phyloP scores from a whole-genome alignment of 257 asterid species.

The Jacaranda copaia region DNA sequence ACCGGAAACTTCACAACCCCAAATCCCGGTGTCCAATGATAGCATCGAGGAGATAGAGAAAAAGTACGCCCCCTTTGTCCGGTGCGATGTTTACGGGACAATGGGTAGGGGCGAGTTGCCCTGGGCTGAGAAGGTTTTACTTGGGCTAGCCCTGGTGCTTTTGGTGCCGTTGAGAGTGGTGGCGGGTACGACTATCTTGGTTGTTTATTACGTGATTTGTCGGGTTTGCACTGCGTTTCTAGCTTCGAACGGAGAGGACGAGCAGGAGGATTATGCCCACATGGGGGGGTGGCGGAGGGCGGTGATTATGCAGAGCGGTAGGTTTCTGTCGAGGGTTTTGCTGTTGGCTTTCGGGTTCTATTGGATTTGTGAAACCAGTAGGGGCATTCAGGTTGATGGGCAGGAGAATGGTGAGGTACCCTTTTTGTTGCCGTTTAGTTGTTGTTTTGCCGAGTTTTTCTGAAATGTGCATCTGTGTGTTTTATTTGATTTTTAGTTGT shows the following conservation, averaged over 20 bases:
- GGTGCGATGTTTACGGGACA: slow-evolving; percentile 77
- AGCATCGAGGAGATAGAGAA: slow-evolving; percentile 72
- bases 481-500: background rate
- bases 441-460: background rate
- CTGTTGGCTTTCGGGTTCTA: slow-evolving; percentile 87
- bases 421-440: slow-evolving; percentile 3
- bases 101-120: slow-evolving; percentile 85
- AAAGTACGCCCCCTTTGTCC: slow-evolving; percentile 69
- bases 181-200: slow-evolving; percentile 49
- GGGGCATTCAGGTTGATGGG: slow-evolving; percentile 42
- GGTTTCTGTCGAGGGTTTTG: slow-evolving; percentile 70
- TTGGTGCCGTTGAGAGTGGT: slow-evolving; percentile 69
- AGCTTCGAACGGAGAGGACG: slow-evolving; percentile 70
- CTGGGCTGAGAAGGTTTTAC: slow-evolving; percentile 66
- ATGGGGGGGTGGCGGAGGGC: slow-evolving; percentile 90
- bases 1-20: slow-evolving; percentile 31
- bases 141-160: slow-evolving; percentile 62
- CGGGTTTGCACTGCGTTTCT: slow-evolving; percentile 75
- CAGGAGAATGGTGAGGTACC: slow-evolving; percentile 55
- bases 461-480: background rate
- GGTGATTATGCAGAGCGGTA: slow-evolving; percentile 69
- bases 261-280: slow-evolving; percentile 95
- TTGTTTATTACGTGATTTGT: slow-evolving; percentile 77
- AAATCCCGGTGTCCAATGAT: slow-evolving; percentile 18
- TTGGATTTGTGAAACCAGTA: slow-evolving; percentile 56